A percentile compares a stretch with the other conserved stretches of the same genome.
phyloP scores from a whole-genome alignment of 371 early-diverging fungal genomes.

The Conidiobolus incongruus region DNA sequence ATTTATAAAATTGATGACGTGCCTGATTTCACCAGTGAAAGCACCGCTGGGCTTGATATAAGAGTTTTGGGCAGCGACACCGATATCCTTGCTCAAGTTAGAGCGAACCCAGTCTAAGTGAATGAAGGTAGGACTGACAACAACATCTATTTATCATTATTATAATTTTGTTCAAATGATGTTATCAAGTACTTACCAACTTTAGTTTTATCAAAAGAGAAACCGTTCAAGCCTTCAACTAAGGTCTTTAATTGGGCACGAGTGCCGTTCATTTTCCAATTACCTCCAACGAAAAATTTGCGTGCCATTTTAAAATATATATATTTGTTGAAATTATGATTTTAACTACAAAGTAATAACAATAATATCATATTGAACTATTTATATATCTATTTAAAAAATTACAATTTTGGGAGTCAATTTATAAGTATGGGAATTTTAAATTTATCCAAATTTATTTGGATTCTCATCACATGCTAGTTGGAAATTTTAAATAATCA shows the following conservation, averaged over 20 bases:
- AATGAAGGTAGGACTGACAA: constrained; percentile 90
- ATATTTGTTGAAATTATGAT: too few species aligned
- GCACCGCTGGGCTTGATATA: constrained; percentile 77
- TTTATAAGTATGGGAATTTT: too few species aligned
- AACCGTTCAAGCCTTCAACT: constrained; percentile 48
- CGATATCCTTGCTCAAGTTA: constrained; percentile 52
- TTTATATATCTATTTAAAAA: too few species aligned
- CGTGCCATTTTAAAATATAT: constrained; percentile 8
- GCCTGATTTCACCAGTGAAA: constrained; percentile 96
- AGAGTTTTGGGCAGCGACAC: constrained; percentile 93
- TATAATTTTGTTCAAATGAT: not conserved
- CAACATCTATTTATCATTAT: constrained; percentile 45
- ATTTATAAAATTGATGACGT: constrained; percentile 6
- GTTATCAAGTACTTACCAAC: constrained; percentile 12
- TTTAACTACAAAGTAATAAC: too few species aligned
- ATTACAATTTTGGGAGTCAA: too few species aligned
- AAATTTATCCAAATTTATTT: too few species aligned
- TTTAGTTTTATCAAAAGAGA: constrained; percentile 13
- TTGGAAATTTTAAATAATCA: too few species aligned
- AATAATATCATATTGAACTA: too few species aligned
- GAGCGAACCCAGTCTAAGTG: constrained; percentile 69
- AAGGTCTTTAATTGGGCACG: constrained; percentile 40
- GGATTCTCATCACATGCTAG: too few species aligned
- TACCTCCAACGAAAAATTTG: constrained; percentile 16
- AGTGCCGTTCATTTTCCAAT: constrained; percentile 97